Base-by-base conservation (phyloP, 495 filamentous ascomycete species). In the Bryoglossum gracile region DNA sequence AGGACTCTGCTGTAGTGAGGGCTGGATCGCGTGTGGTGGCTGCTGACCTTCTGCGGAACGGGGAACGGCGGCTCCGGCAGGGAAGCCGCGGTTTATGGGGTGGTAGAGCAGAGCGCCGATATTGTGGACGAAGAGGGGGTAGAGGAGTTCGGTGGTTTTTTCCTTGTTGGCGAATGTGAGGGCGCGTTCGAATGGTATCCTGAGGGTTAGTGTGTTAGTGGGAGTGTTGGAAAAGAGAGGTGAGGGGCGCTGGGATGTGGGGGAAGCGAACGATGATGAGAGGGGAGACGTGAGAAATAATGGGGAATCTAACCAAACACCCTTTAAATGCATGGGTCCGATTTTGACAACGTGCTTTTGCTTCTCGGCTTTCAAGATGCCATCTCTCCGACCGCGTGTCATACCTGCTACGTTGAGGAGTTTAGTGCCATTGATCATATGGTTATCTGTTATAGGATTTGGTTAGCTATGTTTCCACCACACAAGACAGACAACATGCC, bases 341-440 rank as follows among this genome's bases (percentile, higher is more conserved):
- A 98, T 97, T 69, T 98, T 98, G 42, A 98, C 92, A 8, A 98
- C 92, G 65, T 95, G 88, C 17, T 91, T 80, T 18, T 87, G 77
- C 66, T 98, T 97, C 63, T 97, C 92, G 65, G 89, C 95, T 69
- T 98, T 98, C 32, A 98, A 68, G 50, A 98, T 98, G 35, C 92
- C 92, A 62, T 98, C 92, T 55, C 92, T 80, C 37, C 92, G 84
- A 36, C 92, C 92, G 55, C 92, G 80, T 18, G 92, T 98, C 92
- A 98, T 98, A 1, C 91, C 90, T 17, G 92, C 92, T 16, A 98
- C 92, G 52, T 98, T 98, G 32, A 98, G 71, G 40, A 98, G 70
- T 65, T 98, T 98, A 3, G 92, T 98, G 8, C 92, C 92, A 59
- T 98, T 98, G 68, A 98, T 95, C 90, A 98, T 95, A 56, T 92